Evolutionary conservation across 1,139 yeast species (phyloP), one percentile per base, ranked within the genome.

Genomic region (Yamadazyma sp.): DNA sequence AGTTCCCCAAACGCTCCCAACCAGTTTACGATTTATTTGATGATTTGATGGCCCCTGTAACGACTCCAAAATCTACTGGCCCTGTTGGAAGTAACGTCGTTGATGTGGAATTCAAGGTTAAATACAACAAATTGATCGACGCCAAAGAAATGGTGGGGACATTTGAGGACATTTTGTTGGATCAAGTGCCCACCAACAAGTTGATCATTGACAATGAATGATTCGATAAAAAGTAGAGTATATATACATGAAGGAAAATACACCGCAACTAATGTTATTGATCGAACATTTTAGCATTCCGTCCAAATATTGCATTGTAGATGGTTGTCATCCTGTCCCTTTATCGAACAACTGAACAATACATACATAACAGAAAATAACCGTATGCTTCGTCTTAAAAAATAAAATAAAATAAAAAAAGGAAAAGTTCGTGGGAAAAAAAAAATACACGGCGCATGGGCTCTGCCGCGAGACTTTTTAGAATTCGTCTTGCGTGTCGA

Each of bases 81-180:
- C n/a, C 31, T 11, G 29, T 9, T 14, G 33, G 38, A 5, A 31
- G 55, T 11, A 43, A 53, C 11, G 47, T 48, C 10, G 68, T 77
- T 22, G 62, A 63, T 29, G 73, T 83, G 35, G 71, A 68, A 14
- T 67, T 81, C 44, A 77, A 78, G 48, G 54, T 71, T 45, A 66
- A 63, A 49, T 61, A 51, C 45, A 61, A 68, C 49, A 58, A 58
- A 37, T 53, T 67, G 42, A 42, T 53, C 26, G 77, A 71, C 50
- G 51, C 75, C 14, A 60, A 57, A 46, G 59, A 59, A 35, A 68
- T 69, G 45, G 70, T 66, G 18, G 62, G 55, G 5, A 46, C 41
- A 33, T 69, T 69, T 51, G 62, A 67, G 50, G 59, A 59, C 28
- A 50, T 59, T 5, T 59, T 67, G 47, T 57, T 61, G 37, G 51